A percentile compares a stretch with the other conserved stretches of the same genome.
phyloP scores from a whole-genome alignment of 768 basidiomycete genomes.

The Plicaturopsis crispa region DNA sequence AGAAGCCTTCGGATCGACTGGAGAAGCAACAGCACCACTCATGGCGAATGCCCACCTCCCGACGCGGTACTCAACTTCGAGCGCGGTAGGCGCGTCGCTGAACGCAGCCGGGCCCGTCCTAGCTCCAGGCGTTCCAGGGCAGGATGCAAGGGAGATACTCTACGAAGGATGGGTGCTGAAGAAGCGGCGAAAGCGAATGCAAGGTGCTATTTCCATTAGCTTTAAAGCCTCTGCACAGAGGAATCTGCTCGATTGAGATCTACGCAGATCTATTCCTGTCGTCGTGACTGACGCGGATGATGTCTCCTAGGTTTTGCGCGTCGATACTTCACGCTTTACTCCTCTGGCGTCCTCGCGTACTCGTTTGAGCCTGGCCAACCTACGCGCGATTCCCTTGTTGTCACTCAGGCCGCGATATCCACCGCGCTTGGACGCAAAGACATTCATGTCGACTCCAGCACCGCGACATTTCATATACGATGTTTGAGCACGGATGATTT shows the following conservation, averaged over 20 bases:
- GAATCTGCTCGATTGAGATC: too few species aligned
- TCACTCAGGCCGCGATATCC: conserved; percentile 62
- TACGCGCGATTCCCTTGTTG: conserved; percentile 39
- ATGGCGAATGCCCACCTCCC: too few species aligned
- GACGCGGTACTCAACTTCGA: too few species aligned
- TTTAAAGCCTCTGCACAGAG: not conserved
- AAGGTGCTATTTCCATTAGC: conserved; percentile 38
- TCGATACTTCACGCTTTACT: conserved; percentile 67
- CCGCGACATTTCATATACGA: conserved; percentile 77
- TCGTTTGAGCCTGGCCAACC: conserved; percentile 68
- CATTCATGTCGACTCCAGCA: conserved; percentile 73
- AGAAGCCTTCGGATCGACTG: too few species aligned
- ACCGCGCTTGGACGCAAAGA: conserved; percentile 67
- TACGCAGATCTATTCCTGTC: too few species aligned
- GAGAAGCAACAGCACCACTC: too few species aligned
- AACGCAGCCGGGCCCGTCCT: too few species aligned
- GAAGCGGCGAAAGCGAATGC: conserved; percentile 84
- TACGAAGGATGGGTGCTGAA: conserved; percentile 79
- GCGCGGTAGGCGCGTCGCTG: too few species aligned
- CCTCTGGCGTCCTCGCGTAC: conserved; percentile 67
- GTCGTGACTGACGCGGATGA: too few species aligned
- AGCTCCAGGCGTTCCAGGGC: too few species aligned
- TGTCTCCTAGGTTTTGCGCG: conserved; percentile 65
- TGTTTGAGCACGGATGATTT: conserved; percentile 70
- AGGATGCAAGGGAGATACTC: too few species aligned